These are phyloP conservation scores for Daldinia grandis DNA, from an alignment of 495 filamentous ascomycete species.

Conservation along the genomic window DNA sequence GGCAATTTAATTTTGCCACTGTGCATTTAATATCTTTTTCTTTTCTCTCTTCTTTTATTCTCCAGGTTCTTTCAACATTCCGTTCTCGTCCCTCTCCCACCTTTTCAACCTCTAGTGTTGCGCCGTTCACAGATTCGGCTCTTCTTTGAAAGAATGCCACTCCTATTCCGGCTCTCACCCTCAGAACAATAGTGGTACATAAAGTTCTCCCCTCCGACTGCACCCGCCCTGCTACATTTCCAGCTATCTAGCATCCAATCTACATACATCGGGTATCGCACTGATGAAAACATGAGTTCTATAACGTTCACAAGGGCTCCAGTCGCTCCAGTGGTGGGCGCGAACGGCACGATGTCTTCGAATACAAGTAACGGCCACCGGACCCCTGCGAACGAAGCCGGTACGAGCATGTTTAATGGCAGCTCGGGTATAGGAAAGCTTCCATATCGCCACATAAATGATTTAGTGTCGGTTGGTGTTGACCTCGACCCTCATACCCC, in stretches of 20 bases:
- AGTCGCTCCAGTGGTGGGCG: conserved; percentile 6
- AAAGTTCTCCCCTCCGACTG: conserved; percentile 21
- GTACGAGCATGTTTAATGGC: neutral
- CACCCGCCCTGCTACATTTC: neutral
- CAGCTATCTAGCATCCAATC: neutral
- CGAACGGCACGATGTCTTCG: conserved; percentile 12
- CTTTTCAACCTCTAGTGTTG: conserved; percentile 19
- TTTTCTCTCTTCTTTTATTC: conserved; percentile 22
- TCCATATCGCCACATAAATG: conserved; percentile 76
- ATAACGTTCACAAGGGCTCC: conserved; percentile 28
- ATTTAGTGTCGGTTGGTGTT: conserved; percentile 63
- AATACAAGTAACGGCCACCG: neutral
- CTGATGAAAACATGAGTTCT: conserved; percentile 38
- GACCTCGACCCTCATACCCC: conserved; percentile 55
- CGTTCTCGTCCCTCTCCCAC: conserved; percentile 33
- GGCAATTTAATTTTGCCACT: conserved; percentile 10
- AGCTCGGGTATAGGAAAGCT: conserved; percentile 40
- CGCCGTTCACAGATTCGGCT: conserved; percentile 22
- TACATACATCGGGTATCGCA: neutral
- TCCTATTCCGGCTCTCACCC: conserved; percentile 34
- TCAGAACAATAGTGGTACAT: conserved; percentile 38
- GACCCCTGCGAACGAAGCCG: neutral
- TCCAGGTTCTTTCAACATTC: conserved; percentile 39
- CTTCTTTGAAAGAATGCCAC: conserved; percentile 40
- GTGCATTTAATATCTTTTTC: conserved; percentile 3